Base-by-base conservation (phyloP, 2,329 filamentous ascomycete genomes). In the Incumbomyces delicatus region DNA sequence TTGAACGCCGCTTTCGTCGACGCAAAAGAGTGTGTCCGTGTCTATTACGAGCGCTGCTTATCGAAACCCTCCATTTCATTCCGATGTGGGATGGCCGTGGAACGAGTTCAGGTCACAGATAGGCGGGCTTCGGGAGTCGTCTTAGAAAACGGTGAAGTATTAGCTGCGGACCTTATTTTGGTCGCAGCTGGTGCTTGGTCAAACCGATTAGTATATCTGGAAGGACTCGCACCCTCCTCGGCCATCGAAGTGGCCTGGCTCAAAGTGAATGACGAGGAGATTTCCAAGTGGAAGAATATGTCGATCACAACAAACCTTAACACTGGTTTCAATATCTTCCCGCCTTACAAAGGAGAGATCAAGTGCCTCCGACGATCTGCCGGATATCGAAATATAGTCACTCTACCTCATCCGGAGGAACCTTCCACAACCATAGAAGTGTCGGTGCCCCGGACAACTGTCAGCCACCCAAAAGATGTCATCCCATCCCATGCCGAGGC, bases 261-360 rank as follows among this genome's bases (percentile, higher is more conserved):
- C 36, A 58, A 57, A 41, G 37, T 60, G n/a, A 58, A 55, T 3
- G 39, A 46, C 1, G 56, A 57, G 33, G 57, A 59, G 44, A 45
- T 41, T 16, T 37, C 40, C 2, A 42, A 45, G 18, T 61, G 57
- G 57, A 56, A 56, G 46, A 45, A 58, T 33, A 61, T 61, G 56
- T 57, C 58, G 6, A 60, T 59, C 39, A 59, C 57, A 6, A 61
- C 58, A 2, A 60, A 59, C 42, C 37, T 59, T 10, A 53, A 44
- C 45, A 60, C 57, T 6, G 58, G 58, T 2, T 48, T 60, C 32
- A 60, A 60, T 41, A 42, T 60, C 16, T 60, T 60, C 33, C 56
- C 58, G 6, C 62, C 63, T 2, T 53, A 60, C 39, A 36, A 50
- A 11, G 56, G 57, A n/a, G 57, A 60, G 48, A 57, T 57, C 16